Evolutionary conservation across 1,139 yeast genomes (phyloP), one percentile per base, ranked within the genome.

Genomic region (Blastobotrys niveus): DNA sequence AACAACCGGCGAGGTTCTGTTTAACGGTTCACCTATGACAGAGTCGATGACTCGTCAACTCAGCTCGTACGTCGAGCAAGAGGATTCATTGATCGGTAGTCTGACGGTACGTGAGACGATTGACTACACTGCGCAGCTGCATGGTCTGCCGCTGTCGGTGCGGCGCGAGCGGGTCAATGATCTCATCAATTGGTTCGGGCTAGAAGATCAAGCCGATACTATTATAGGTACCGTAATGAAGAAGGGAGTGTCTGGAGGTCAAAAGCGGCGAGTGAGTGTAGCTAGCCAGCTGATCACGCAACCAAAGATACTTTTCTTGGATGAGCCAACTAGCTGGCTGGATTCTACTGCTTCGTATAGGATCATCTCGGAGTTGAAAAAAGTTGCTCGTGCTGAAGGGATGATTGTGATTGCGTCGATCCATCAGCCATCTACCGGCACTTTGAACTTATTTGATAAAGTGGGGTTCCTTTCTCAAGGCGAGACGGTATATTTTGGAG

Each of bases 21-120:
- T 43, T 19, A 35, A 48, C 20, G 40, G 40, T 14, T 10, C 20
- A 12, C 34, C 34, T 8, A 38, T 35, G 18, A 38, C 41, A 17
- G 31, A 32, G 17, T 10, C 18, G 8, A 30, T 46, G 18, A 71
- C 76, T 56, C 68, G 71, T 51, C 68, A 78, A 59, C 64, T 75
- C 34, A 74, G 78, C 35, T 79, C 80, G 47, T 76, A 74, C 55
- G 80, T 76, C 35, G 79, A 76, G 50, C 80, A 76, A 58, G 79
- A 76, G 54, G 80, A 76, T 63, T 66, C 75, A 47, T 79, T 76
- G 56, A 69, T 74, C 55, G 67, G 74, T 30, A 70, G 72, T 53
- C 62, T 71, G 21, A 74, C 80, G 22, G 80, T 76, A 30, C 65
- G 78, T 55, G 80, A 76, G 56, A 72, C 80, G 2, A 63, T 76